These are phyloP conservation scores for Xylariaceae sp. DNA, from an alignment of 2,329 filamentous ascomycete species.

Conservation along the genomic window DNA sequence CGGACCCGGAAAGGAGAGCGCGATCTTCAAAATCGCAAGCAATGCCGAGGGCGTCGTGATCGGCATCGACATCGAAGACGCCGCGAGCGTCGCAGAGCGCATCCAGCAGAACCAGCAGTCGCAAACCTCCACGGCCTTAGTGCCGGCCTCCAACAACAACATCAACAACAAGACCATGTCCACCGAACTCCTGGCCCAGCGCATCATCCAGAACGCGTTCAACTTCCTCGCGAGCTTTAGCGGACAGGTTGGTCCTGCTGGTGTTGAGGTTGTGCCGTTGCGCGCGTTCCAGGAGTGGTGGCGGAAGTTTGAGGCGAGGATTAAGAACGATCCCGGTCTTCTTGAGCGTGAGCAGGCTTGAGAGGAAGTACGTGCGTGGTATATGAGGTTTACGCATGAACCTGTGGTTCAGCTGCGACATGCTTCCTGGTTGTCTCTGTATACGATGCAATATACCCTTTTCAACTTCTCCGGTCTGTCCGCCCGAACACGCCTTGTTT, in stretches of 20 bases:
- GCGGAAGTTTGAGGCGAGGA: conserved; percentile 85
- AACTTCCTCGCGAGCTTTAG: conserved; percentile 92
- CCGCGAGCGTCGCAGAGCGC: conserved; percentile 57
- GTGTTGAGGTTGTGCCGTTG: conserved; percentile 83
- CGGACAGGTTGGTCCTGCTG: conserved; percentile 52
- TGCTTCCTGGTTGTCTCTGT: neutral
- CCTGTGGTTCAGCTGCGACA: neutral
- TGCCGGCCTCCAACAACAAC: conserved; percentile 25
- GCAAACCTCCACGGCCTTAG: conserved; percentile 6
- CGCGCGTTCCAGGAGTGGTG: conserved; percentile 98
- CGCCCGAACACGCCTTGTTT: neutral
- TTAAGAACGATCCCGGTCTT: conserved; percentile 83
- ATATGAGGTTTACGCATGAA: no score
- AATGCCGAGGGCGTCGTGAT: conserved; percentile 52
- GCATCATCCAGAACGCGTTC: conserved; percentile 95
- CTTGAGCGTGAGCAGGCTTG: conserved; percentile 63
- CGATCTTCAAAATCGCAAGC: conserved; percentile 72
- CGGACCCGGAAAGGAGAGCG: conserved; percentile 83
- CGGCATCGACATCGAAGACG: conserved; percentile 77
- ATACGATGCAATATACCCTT: neutral
- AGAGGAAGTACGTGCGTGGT: neutral
- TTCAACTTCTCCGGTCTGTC: neutral
- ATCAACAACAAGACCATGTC: conserved; percentile 36
- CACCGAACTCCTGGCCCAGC: conserved; percentile 77
- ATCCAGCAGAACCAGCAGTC: conserved; percentile 25